A percentile compares a stretch with the other conserved stretches of the same genome.
phyloP scores from a whole-genome alignment of 2,329 filamentous ascomycete species.

The Emergomyces pasteurianus region DNA sequence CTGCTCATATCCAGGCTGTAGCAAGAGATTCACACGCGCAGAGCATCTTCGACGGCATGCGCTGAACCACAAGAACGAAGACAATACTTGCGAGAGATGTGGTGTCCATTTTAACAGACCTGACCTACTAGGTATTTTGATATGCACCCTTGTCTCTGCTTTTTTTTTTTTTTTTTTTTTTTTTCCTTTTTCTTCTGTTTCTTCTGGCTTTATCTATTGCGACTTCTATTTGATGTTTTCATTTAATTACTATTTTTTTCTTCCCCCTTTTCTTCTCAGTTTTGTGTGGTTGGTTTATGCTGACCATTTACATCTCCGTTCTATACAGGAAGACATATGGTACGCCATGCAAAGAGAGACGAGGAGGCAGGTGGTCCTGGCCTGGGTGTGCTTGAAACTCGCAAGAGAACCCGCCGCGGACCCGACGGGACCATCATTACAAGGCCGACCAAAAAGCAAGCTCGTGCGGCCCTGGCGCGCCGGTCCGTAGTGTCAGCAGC shows the following conservation, averaged over 20 bases:
- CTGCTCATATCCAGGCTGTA: constrained; percentile 38
- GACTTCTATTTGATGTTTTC: neutral
- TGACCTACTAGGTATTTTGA: constrained; percentile 41
- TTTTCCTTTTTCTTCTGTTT: neutral
- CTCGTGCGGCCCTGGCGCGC: neutral
- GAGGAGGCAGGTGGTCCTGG: constrained; percentile 39
- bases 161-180: neutral
- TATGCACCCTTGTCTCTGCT: constrained; percentile 11
- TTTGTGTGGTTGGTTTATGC: constrained; percentile 12
- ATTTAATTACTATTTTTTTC: neutral
- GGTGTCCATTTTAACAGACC: constrained; percentile 49
- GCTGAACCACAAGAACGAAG: constrained; percentile 43
- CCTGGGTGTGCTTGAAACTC: constrained; percentile 36
- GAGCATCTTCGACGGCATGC: constrained; percentile 49
- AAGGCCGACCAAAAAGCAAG: constrained; percentile 21
- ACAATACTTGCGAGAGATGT: constrained; percentile 47
- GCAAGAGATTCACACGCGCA: constrained; percentile 43
- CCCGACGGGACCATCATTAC: constrained; percentile 37
- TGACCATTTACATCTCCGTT: neutral
- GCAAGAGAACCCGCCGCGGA: constrained; percentile 40
- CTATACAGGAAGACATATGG: constrained; percentile 45
- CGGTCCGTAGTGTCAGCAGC: neutral
- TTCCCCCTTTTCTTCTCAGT: neutral
- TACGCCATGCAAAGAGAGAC: constrained; percentile 40
- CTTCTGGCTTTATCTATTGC: neutral